Evolutionary conservation across 176 grass and related monocot species (phyloP), one percentile per base, ranked within the genome.

Genomic region (Cenchrus fungigraminus): DNA sequence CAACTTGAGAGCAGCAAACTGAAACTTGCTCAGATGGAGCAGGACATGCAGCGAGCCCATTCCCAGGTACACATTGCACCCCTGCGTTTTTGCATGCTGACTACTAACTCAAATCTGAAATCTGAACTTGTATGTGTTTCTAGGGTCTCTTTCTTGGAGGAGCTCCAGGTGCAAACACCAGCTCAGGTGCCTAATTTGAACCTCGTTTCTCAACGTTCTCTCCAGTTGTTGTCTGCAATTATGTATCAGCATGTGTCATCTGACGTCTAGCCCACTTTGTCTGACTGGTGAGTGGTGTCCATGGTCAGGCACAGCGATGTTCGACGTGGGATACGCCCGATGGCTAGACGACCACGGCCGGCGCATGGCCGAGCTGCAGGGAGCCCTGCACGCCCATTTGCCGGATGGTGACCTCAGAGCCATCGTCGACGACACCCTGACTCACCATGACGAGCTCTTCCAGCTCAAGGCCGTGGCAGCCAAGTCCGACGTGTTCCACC

Each of bases 1-100:
- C 95, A 97, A 84, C 85, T 97, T 60, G 95, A 97, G 69, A 85
- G 88, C 61, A 92, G 95, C 81, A 94, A 91, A 69, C 20, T 97
- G 40, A 97, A 91, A 70, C 90, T 94, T 68, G 59, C 88, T 85
- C 95, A 92, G 52, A 65, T 97, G 25, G 95, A 97, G 74, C 92
- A 92, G 81, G 92, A 92, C 85, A 84, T 97, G 67, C 90, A 94
- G 31, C 73, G 90, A 79, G 90, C 86, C 10, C 92, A 73, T 74
- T 91, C 95, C 5, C 92, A 97, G 92, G 95, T 97, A 86, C 29
- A 79, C 20, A 16, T 77, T 40, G 1, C 1, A 46, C 11, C n/a
- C 9, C 7, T 47, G 8, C n/a, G 68, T 16, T 29, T 80, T 43
- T 57, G 9, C 29, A 3, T 68, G 12, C 12, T 20, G 15, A 11